Evolutionary conservation across 345 rosid genomes (phyloP).

Genomic region (Murraya koenigii): DNA sequence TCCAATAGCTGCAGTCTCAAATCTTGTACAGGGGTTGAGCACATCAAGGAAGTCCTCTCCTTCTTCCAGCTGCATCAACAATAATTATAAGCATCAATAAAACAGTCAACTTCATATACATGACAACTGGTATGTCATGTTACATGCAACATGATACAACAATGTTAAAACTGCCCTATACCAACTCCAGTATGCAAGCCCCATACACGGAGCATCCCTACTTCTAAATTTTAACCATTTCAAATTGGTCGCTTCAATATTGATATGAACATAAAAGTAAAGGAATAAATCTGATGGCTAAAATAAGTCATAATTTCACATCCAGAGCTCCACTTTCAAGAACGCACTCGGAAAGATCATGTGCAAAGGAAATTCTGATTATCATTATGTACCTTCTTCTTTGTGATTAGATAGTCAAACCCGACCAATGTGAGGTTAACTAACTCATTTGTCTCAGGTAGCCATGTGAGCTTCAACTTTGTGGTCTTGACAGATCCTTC

Average conservation of each 20-base stretch:
- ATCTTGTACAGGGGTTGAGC: conserved; percentile 65
- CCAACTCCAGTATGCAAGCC: not conserved
- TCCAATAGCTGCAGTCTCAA: conserved; percentile 70
- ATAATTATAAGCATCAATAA: not conserved
- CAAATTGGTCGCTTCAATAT: not conserved
- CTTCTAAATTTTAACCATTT: not conserved
- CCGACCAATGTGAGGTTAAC: conserved; percentile 58
- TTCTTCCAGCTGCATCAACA: conserved; percentile 73
- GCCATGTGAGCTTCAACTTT: conserved; percentile 88
- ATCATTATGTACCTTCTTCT: conserved; percentile 56
- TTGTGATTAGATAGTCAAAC: conserved; percentile 63
- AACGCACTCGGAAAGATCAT: not conserved
- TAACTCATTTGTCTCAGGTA: conserved; percentile 55
- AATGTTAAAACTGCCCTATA: not conserved
- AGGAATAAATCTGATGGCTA: not conserved
- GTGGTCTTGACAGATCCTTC: conserved; percentile 93
- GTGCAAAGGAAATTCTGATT: not conserved
- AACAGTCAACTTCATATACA: not conserved
- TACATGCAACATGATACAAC: not conserved
- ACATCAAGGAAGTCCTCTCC: conserved; percentile 66
- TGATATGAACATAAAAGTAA: not conserved
- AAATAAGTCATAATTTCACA: not conserved
- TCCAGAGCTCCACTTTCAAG: not conserved
- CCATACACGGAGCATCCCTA: not conserved
- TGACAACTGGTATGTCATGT: no score